Evolutionary conservation across 2,329 filamentous ascomycete species (phyloP), one percentile per base, ranked within the genome.

Genomic region (Septoria linicola): DNA sequence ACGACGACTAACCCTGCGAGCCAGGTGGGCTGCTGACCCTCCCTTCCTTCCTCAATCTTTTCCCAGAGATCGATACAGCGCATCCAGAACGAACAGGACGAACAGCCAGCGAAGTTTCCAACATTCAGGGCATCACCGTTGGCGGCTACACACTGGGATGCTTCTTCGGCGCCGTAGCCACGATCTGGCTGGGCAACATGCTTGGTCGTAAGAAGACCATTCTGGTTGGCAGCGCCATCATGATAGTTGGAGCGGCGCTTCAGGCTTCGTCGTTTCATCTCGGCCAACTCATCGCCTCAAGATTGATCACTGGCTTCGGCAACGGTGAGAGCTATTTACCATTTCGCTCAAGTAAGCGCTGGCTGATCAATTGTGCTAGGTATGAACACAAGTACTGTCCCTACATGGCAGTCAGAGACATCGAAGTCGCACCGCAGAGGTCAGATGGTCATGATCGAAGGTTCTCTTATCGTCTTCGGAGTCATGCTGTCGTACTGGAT

Each of bases 391-490:
- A 53, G 47, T 40, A 75, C 74, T 25, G 73, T 76, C 1, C 73
- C 73, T 4, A 71, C 75, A 30, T 74, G 74, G 57, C 73, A 76
- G 59, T 74, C 73, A 8, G 73, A 76, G 54, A 76, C 75, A 63
- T 96, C 92, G 31, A 91, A 92, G 37, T 89, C 92, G 3, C 91
- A 97, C 66, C 96, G 95, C 70, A 81, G 92, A 63, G 92, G 92
- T 54, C 91, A 91, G 71, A 79, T 97, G 57, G 92, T 91, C 19
- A 96, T 92, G 70, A 96, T 97, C 61, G 92, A 97, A 70, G 96
- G 96, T 66, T 91, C 91, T 0, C 90, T 77, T 62, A 77, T 79
- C 49, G 76, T 76, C 13, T 74, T 73, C 47, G 76, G 76, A 55
- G 73, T 77, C 49, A 76, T 73, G 55, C 67, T 77, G 67, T 73